Conservation (phyloP, 2,329 filamentous ascomycete genomes). For the Nemania sp. region DNA sequence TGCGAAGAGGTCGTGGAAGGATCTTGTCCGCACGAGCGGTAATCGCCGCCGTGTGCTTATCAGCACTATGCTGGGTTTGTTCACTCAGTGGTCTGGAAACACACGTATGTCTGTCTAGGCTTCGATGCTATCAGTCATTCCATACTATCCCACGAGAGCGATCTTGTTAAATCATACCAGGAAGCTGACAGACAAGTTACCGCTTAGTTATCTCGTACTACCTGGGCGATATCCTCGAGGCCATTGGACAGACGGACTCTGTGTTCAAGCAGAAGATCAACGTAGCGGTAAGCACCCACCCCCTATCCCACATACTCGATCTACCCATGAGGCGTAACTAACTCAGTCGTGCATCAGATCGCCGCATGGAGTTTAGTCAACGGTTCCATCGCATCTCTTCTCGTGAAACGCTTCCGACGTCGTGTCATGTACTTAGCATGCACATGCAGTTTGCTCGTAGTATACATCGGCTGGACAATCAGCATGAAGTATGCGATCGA, state of each 20-base stretch:
- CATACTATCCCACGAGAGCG: too few relatives aligned
- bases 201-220: slow-evolving; percentile 45
- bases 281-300: slow-evolving; percentile 38
- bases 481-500: slow-evolving; percentile 46
- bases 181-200: slow-evolving; percentile 30
- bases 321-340: not conserved
- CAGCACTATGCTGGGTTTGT: slow-evolving; percentile 44
- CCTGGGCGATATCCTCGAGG: slow-evolving; percentile 46
- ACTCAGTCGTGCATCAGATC: slow-evolving; percentile 27
- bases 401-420: slow-evolving; percentile 44
- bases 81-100: slow-evolving; percentile 41
- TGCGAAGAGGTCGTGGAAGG: slow-evolving; percentile 50
- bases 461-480: slow-evolving; percentile 57
- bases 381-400: slow-evolving; percentile 45
- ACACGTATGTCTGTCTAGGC: slow-evolving; percentile 18
- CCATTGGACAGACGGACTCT: slow-evolving; percentile 48
- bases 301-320: not conserved
- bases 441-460: slow-evolving; percentile 47
- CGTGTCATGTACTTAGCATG: slow-evolving; percentile 46
- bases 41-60: slow-evolving; percentile 46
- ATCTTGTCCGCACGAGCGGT: slow-evolving; percentile 46
- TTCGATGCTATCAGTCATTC: not conserved
- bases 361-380: slow-evolving; percentile 51
- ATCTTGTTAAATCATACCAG: not conserved
- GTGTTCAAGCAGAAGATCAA: slow-evolving; percentile 52